Evolutionary conservation across 1,139 yeast species (phyloP).

Genomic region (Kluyveromyces sp.): DNA sequence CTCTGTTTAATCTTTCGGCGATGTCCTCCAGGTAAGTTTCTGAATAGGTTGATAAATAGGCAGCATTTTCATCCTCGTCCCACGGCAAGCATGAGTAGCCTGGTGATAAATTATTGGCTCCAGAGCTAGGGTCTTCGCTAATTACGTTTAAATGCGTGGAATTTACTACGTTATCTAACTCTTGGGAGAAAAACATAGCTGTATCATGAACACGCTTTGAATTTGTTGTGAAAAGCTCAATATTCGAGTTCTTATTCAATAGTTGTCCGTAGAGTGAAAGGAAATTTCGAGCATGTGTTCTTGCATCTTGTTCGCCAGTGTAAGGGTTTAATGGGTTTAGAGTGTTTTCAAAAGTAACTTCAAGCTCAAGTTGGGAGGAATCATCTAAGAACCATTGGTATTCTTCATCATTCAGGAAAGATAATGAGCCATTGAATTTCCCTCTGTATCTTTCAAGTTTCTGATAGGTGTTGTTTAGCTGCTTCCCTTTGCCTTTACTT

Average conservation of each 20-base stretch:
- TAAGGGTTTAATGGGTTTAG: slow-evolving; percentile 14
- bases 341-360: slow-evolving; percentile 13
- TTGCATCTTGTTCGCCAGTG: slow-evolving; percentile 7
- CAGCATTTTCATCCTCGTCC: slow-evolving; percentile 12
- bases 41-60: slow-evolving; percentile 16
- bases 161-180: slow-evolving; percentile 8
- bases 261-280: too few species aligned
- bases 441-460: slow-evolving; percentile 23
- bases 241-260: too few species aligned
- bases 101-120: slow-evolving; percentile 38
- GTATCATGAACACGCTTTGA: slow-evolving; percentile 13
- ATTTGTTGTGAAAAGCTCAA: background rate
- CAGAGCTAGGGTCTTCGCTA: slow-evolving; percentile 32
- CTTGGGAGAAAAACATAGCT: slow-evolving; percentile 7
- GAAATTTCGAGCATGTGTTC: background rate
- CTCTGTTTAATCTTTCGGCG: slow-evolving; percentile 33
- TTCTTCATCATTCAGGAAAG: slow-evolving; percentile 34
- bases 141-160: slow-evolving; percentile 14
- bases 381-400: slow-evolving; percentile 22
- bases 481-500: slow-evolving; percentile 28
- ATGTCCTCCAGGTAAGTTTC: slow-evolving; percentile 32
- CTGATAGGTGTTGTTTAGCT: slow-evolving; percentile 13
- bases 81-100: slow-evolving; percentile 29
- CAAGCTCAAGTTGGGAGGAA: slow-evolving; percentile 22
- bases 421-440: slow-evolving; percentile 30